Percentiles rank a stretch among this genome's conserved stretches.
Conservation (phyloP, 257 asterid genomes). For the Primulina tabacum region DNA sequence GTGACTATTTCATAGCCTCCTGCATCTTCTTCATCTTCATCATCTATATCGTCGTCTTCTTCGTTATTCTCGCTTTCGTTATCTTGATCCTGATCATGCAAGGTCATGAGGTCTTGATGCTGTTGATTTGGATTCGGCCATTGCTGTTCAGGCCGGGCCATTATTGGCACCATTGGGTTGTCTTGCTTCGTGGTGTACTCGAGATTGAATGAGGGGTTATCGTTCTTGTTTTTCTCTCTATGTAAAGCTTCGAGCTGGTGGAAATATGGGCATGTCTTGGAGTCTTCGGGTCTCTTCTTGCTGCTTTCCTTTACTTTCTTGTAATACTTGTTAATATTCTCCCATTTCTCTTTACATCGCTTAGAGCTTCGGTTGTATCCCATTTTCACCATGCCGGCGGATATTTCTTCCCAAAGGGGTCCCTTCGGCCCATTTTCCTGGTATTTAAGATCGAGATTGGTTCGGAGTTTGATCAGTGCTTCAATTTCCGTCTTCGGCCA, state of each 20-base stretch:
- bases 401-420: slow-evolving; percentile 93
- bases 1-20: slow-evolving; percentile 63
- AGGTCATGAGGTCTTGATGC: slow-evolving; percentile 20
- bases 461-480: slow-evolving; percentile 67
- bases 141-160: slow-evolving; percentile 94
- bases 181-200: slow-evolving; percentile 32
- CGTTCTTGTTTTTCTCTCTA: slow-evolving; percentile 50
- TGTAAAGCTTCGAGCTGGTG: slow-evolving; percentile 80
- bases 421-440: slow-evolving; percentile 90
- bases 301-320: slow-evolving; percentile 91
- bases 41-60: slow-evolving; percentile 44
- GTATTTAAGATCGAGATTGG: slow-evolving; percentile 63
- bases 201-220: slow-evolving; percentile 17
- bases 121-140: slow-evolving; percentile 60
- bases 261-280: slow-evolving; percentile 91
- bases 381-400: slow-evolving; percentile 54
- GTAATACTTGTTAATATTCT: slow-evolving; percentile 89
- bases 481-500: slow-evolving; percentile 95
- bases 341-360: slow-evolving; percentile 99
- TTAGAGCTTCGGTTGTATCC: slow-evolving; percentile 81
- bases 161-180: slow-evolving; percentile 55
- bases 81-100: slow-evolving; percentile 37
- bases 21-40: slow-evolving; percentile 47
- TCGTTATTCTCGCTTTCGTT: slow-evolving; percentile 30
- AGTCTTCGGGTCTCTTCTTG: slow-evolving; percentile 74